Conservation (phyloP, 1,284 basidiomycete genomes). For the Ustilago bromivora region DNA sequence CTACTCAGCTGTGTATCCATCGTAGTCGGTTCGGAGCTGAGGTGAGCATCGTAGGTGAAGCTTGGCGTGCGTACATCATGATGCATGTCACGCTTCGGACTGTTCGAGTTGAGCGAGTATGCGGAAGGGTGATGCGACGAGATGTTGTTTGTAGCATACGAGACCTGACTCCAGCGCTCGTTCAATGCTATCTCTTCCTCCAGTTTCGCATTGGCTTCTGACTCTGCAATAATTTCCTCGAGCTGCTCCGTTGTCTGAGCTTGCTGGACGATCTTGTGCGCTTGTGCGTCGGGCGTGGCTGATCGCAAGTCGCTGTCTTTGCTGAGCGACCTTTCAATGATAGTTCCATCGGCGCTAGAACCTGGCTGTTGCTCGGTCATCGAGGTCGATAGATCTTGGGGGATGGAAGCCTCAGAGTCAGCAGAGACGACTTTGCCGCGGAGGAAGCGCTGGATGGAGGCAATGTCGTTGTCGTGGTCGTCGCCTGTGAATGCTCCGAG, state of each 20-base stretch:
- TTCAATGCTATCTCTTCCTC: slow-evolving; percentile 8
- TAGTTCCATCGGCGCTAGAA: slow-evolving; percentile 30
- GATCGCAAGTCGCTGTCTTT: slow-evolving; percentile 19
- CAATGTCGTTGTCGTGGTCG: slow-evolving; percentile 35
- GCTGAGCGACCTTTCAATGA: slow-evolving; percentile 28
- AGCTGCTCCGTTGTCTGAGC: neutral
- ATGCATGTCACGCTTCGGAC: slow-evolving; percentile 13
- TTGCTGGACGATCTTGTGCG: neutral
- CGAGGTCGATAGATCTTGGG: slow-evolving; percentile 7
- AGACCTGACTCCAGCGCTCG: slow-evolving; percentile 35
- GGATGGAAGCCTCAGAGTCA: slow-evolving; percentile 22
- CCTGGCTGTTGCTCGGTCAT: slow-evolving; percentile 4
- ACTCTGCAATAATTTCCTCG: neutral
- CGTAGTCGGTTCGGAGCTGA: slow-evolving; percentile 34
- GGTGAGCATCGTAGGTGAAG: slow-evolving; percentile 31
- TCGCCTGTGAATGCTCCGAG: slow-evolving; percentile 16
- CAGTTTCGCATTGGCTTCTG: neutral
- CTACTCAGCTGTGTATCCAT: slow-evolving; percentile 36
- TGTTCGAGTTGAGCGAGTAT: slow-evolving; percentile 19
- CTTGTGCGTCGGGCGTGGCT: neutral
- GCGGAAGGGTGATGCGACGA: slow-evolving; percentile 20
- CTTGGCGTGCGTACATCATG: slow-evolving; percentile 23
- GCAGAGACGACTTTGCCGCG: slow-evolving; percentile 34
- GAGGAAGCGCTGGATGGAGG: slow-evolving; percentile 40
- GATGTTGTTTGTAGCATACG: slow-evolving; percentile 12